These are phyloP conservation scores for Gossypium stocksii DNA, from an alignment of 345 rosid genomes.

Conservation along the genomic window DNA sequence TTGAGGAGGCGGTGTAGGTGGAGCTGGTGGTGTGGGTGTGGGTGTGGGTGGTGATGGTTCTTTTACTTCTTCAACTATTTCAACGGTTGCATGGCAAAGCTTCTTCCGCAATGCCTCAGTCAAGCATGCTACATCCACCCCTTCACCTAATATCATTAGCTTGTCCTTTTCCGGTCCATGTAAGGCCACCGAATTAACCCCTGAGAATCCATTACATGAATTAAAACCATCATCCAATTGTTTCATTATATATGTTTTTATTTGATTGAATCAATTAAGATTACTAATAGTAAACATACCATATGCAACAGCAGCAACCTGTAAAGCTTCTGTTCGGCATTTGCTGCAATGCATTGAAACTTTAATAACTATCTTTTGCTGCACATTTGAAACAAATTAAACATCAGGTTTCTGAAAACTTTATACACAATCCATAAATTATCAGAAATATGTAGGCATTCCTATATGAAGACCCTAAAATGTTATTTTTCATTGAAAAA, in stretches of 20 bases:
- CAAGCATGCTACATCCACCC: slow-evolving; percentile 37
- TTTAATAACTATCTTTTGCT: slow-evolving; percentile 40
- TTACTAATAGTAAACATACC: slow-evolving; percentile 17
- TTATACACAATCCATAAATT: no score
- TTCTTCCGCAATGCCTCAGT: slow-evolving; percentile 33
- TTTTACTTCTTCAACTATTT: slow-evolving; percentile 30
- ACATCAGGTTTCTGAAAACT: neutral
- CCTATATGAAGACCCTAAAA: neutral
- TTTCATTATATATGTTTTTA: neutral
- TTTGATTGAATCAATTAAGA: neutral
- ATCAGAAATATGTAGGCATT: no score
- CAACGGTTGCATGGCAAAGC: slow-evolving; percentile 25
- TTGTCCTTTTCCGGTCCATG: slow-evolving; percentile 32
- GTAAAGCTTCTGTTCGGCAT: slow-evolving; percentile 35
- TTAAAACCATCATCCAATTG: neutral
- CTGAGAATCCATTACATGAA: slow-evolving; percentile 13
- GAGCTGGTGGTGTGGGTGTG: neutral
- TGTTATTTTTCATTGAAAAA: neutral
- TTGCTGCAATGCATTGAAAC: slow-evolving; percentile 27
- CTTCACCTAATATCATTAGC: slow-evolving; percentile 34
- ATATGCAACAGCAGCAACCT: slow-evolving; percentile 31
- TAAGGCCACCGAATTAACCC: slow-evolving; percentile 37
- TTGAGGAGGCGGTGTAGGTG: neutral
- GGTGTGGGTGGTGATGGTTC: neutral
- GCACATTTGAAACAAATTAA: neutral